Base-by-base conservation (phyloP, 805 yeast species). In the Sungouiella thailandica region DNA sequence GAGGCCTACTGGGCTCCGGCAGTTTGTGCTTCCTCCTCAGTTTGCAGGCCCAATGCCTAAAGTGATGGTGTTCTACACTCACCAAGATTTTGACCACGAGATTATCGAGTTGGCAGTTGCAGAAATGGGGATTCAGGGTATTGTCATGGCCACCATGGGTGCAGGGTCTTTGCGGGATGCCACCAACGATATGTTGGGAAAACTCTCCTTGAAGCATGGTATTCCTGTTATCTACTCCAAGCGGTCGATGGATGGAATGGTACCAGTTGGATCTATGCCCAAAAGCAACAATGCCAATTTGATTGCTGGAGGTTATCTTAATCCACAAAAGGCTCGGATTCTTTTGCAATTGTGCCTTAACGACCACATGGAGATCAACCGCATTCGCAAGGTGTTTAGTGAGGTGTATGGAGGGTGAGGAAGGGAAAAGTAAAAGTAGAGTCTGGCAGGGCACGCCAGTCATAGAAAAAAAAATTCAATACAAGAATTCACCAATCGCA, bases 191-290 rank as follows among this genome's bases (percentile, higher is more conserved):
- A 55, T 57, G n/a, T 49, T 70, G 28, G 57, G 64, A 18, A 57
- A 62, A 29, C 60, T 64, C 14, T 67, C 65, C 38, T 47, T 57
- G n/a, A 32, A 44, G 26, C 50, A 62, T 31, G 47, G 57, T 13
- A 60, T 76, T 18, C 86, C 86, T 1, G 65, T 79, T 1, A 65
- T 80, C 1, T 79, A 75, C 49, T 77, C 84, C 22, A 78, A 79
- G 49, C 66, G 86, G 49, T 70, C 84, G 7, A 76, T 74, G 68
- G 84, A 79, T 50, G 87, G 87, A 9, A 75, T 76, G 76, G 80
- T 80, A 14, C 82, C 87, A 2, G 60, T 55, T 5, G 78, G 72
- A 3, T 57, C 65, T 11, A 42, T 65, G n/a, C 65, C 71, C 1
- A 43, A 42, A 6, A 29, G 29, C 14, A 37, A 36, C 13, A 46